Conservation (phyloP, 148 eudicot genomes). For the Rhododendron molle region DNA sequence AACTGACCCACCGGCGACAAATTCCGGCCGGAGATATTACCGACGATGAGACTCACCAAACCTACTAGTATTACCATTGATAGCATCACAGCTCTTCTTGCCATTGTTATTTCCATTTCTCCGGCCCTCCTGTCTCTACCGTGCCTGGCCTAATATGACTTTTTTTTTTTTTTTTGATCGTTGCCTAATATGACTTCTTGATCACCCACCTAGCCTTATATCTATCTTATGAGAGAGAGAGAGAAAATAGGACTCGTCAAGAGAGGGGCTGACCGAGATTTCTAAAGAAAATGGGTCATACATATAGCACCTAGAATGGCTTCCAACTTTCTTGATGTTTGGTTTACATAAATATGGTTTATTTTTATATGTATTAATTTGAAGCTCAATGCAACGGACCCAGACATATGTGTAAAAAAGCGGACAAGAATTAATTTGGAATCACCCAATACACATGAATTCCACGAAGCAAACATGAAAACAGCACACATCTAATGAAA, state of each 20-base stretch:
- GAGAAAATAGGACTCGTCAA: slow-evolving; percentile 4
- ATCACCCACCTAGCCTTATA: neutral
- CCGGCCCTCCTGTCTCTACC: neutral
- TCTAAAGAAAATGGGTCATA: slow-evolving; percentile 16
- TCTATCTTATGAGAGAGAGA: neutral
- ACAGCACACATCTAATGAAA: neutral
- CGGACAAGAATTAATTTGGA: too few species aligned
- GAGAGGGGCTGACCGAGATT: slow-evolving; percentile 7
- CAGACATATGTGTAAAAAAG: neutral
- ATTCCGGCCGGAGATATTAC: neutral
- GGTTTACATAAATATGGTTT: neutral
- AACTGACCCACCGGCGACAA: slow-evolving; percentile 1
- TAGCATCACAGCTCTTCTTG: neutral
- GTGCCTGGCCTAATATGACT: neutral
- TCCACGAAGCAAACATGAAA: neutral
- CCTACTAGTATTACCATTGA: neutral
- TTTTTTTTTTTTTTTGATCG: too few species aligned
- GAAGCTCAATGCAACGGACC: neutral
- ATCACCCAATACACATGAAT: neutral
- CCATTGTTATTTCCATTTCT: slow-evolving; percentile 3
- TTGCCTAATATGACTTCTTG: neutral
- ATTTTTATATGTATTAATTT: neutral
- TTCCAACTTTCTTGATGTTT: slow-evolving; percentile 9
- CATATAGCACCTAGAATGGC: slow-evolving; percentile 12
- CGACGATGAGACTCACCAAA: slow-evolving; percentile 2